Evolutionary conservation across 352 stramenopile species (phyloP).

Genomic region (Phytophthora lateralis): DNA sequence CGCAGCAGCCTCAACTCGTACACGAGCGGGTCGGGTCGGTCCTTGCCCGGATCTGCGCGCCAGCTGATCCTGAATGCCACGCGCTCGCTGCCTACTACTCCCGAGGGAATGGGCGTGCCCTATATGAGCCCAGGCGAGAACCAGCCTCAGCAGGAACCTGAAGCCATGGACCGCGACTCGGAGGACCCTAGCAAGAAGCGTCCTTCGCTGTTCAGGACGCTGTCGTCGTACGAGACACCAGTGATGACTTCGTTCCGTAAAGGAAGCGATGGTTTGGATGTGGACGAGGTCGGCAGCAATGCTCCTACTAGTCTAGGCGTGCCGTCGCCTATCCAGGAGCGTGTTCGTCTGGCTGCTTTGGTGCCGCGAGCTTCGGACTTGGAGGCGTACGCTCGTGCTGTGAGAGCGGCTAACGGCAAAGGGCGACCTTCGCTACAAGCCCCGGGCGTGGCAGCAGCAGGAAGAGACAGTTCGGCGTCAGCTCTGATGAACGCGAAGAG

Average conservation of each 20-base stretch:
- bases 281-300: constrained; percentile 27
- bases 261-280: constrained; percentile 45
- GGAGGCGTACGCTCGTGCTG: constrained; percentile 55
- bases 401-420: constrained; percentile 27
- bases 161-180: constrained; percentile 44
- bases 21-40: constrained; percentile 30
- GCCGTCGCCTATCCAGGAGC: constrained; percentile 73
- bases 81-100: constrained; percentile 55
- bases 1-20: constrained; percentile 42
- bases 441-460: constrained; percentile 21
- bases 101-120: constrained; percentile 37
- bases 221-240: constrained; percentile 83
- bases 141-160: constrained; percentile 40
- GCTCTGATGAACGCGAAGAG: constrained; percentile 19
- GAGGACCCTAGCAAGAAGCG: constrained; percentile 49
- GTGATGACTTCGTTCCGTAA: constrained; percentile 51
- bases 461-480: constrained; percentile 29
- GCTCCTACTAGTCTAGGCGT: constrained; percentile 30
- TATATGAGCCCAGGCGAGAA: constrained; percentile 22
- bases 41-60: constrained; percentile 30
- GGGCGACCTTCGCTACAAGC: constrained; percentile 25
- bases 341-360: constrained; percentile 57
- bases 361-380: constrained; percentile 57
- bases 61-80: constrained; percentile 38
- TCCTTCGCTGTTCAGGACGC: constrained; percentile 67